Base-by-base conservation (phyloP, 208 protist species). In the Paratrypanosoma confusum region DNA sequence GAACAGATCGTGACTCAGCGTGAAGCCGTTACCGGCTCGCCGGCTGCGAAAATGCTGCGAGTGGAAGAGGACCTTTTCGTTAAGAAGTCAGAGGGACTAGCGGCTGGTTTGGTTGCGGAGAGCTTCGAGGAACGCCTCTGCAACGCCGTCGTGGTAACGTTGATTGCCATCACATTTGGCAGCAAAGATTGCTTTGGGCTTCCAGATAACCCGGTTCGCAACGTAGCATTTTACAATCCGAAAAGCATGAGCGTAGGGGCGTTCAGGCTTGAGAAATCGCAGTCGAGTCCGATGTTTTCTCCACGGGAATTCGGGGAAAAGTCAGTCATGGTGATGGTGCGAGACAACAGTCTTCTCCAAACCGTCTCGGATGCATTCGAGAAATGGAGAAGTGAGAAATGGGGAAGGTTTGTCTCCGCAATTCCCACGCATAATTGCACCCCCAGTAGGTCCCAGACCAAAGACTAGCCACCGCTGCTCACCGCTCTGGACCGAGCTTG, bases 301-400 rank as follows among this genome's bases (percentile, higher is more conserved):
- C 81, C 81, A 3, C 47, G 64, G 39, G 57, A 72, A 48, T 81
- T 78, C 18, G 64, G 71, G 28, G 81, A 91, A 36, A 48, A 45
- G n/a, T 69, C 72, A 16, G 47, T 90, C 22, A 68, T 91, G 60
- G 73, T 91, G n/a, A 76, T 87, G 34, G 74, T 85, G 52, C 63
- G 72, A 5, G 49, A 69, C 41, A 56, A 38, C 14, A 20, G 14
- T 6, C 46, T 54, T 38, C 10, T 47, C 10, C 41, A 42, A 10
- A 26, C 50, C 14, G 57, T 65, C 20, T 27, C 20, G 8, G 20
- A 37, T 16, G 57, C 48, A 20, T 75, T 66, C 42, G 43, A 39
- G 0, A 21, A 16, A 39, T 80, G 71, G 66, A 41, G 53, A 24
- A 25, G 26, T n/a, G 5, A n/a, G 3, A 35, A 59, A 13, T 44